Conservation (phyloP, 1,284 basidiomycete genomes). For the Trametes pubescens region DNA sequence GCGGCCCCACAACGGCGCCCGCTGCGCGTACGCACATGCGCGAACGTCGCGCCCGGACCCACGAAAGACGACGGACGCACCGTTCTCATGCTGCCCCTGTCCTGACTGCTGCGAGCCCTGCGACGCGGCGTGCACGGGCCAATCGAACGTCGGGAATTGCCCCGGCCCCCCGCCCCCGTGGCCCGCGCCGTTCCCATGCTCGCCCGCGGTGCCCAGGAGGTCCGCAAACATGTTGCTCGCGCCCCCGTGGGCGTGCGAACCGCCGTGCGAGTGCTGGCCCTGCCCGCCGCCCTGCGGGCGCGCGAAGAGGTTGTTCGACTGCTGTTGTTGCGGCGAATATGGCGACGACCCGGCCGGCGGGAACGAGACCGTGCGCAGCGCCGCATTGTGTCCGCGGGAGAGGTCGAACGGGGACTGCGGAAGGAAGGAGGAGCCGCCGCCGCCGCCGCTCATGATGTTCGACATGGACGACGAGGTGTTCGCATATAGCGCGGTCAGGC, state of each 20-base stretch:
- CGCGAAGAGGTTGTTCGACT: conserved; percentile 26
- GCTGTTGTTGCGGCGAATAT: conserved; percentile 33
- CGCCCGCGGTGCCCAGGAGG: conserved; percentile 30
- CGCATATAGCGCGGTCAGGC: conserved; percentile 28
- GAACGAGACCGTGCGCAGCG: conserved; percentile 36
- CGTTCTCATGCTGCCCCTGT: conserved; percentile 33
- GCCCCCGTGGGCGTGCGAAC: conserved; percentile 12
- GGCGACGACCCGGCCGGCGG: conserved; percentile 25
- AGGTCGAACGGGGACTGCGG: conserved; percentile 32
- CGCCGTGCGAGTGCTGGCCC: conserved; percentile 11
- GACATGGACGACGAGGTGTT: conserved; percentile 10
- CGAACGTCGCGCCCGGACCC: neutral
- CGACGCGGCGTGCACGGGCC: conserved; percentile 38
- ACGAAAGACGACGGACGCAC: conserved; percentile 24
- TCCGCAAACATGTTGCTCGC: conserved; percentile 35
- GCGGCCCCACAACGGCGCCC: neutral
- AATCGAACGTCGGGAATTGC: conserved; percentile 38
- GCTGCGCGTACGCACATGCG: neutral
- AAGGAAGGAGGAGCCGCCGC: conserved; percentile 26
- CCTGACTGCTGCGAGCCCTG: conserved; percentile 28
- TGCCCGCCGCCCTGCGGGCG: conserved; percentile 13
- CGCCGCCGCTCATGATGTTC: conserved; percentile 25
- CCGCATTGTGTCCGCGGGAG: conserved; percentile 22
- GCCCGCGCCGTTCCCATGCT: conserved; percentile 29
- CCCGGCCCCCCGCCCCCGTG: conserved; percentile 12